Conservation (phyloP, 75 land plant genomes). For the Picea glauca region DNA sequence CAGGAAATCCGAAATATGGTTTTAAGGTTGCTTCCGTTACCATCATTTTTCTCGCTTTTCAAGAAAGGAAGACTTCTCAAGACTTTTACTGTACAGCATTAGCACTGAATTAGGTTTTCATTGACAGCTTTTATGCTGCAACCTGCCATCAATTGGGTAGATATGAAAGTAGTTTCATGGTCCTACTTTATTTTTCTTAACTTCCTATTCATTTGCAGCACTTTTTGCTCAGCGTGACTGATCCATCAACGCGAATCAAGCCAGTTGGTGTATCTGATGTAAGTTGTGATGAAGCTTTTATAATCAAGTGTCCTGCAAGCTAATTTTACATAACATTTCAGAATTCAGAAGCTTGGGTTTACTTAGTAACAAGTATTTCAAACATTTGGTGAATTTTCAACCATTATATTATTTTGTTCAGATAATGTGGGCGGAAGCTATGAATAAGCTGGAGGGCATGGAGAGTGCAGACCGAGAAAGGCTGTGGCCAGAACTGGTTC, state of each 20-base stretch:
- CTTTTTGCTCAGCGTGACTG: constrained; percentile 92
- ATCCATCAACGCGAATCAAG: constrained; percentile 74
- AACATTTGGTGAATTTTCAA: background rate
- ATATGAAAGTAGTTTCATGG: background rate
- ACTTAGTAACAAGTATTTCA: background rate
- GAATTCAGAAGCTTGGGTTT: background rate
- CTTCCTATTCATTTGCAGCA: constrained; percentile 50
- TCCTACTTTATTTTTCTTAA: constrained; percentile 1
- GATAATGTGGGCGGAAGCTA: constrained; percentile 99
- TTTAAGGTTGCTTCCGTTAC: constrained; percentile 60
- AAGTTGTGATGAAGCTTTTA: constrained; percentile 21
- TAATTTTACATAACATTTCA: background rate
- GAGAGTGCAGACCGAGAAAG: constrained; percentile 82
- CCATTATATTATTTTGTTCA: constrained; percentile 28
- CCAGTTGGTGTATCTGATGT: constrained; percentile 95
- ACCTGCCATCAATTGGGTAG: background rate
- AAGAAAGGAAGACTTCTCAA: background rate
- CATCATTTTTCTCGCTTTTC: background rate
- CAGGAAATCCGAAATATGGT: constrained; percentile 74
- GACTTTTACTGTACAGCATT: constrained; percentile 7
- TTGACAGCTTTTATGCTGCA: background rate
- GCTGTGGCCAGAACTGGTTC: constrained; percentile 93
- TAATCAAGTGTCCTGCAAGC: background rate
- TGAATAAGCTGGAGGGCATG: constrained; percentile 95
- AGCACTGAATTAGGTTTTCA: background rate